phyloP scores from a whole-genome alignment of 2,329 filamentous ascomycete genomes.

The Nigrospora oryzae region DNA sequence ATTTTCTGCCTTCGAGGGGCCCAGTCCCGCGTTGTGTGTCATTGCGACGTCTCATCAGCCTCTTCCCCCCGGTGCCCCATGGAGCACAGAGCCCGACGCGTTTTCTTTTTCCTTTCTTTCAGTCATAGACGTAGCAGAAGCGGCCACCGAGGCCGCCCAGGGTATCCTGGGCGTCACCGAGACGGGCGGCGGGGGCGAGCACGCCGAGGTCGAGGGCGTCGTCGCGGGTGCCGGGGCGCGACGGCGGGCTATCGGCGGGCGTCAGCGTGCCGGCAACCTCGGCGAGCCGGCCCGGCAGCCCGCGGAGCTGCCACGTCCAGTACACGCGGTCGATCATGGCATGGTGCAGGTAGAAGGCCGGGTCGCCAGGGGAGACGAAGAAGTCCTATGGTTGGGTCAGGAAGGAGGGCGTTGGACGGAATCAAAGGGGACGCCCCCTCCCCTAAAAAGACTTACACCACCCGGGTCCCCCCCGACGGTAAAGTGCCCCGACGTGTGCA shows the following conservation, averaged over 20 bases:
- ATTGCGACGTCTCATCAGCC: too few relatives aligned
- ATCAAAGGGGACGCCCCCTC: too few relatives aligned
- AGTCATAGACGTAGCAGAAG: conserved; percentile 1
- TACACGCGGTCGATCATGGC: conserved; percentile 27
- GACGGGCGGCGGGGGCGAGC: background rate
- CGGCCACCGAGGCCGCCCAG: background rate
- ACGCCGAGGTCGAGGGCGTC: background rate
- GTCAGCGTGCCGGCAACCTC: background rate
- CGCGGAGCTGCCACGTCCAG: conserved; percentile 34
- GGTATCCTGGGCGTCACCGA: background rate
- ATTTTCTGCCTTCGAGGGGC: too few relatives aligned
- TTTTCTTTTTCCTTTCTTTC: background rate
- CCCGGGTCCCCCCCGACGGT: conserved; percentile 26
- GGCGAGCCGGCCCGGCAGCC: background rate
- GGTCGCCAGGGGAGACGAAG: conserved; percentile 26
- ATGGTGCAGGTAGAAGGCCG: conserved; percentile 31
- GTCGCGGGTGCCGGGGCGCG: background rate
- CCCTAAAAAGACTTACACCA: conserved; percentile 17
- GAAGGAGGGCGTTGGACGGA: background rate
- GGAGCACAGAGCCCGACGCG: too few relatives aligned
- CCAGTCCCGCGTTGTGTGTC: too few relatives aligned
- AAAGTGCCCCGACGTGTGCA: conserved; percentile 29
- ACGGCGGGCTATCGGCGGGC: background rate
- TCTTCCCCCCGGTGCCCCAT: too few relatives aligned
- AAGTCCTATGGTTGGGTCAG: conserved; percentile 7